phyloP scores from a whole-genome alignment of 192 early-diverging fungal species.

The Coemansia sp. region DNA sequence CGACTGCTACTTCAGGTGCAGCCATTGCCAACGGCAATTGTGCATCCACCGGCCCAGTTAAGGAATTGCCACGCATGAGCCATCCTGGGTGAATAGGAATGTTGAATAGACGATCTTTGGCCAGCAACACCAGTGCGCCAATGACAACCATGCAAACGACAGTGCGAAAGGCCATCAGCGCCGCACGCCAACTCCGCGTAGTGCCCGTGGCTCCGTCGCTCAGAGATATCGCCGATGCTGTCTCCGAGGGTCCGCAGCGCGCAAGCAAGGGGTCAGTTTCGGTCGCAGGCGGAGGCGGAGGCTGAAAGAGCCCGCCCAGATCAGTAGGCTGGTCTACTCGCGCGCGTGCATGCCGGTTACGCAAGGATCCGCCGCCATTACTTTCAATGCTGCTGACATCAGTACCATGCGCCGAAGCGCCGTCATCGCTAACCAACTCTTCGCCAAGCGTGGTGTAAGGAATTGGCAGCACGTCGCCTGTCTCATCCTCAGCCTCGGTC shows the following conservation, averaged over 20 bases:
- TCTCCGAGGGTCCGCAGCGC: background rate
- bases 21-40: background rate
- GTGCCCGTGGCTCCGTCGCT: background rate
- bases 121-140: constrained; percentile 7
- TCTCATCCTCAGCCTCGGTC: background rate
- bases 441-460: background rate
- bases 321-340: constrained; percentile 5
- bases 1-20: background rate
- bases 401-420: background rate
- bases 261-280: constrained; percentile 1
- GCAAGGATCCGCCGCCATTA: background rate
- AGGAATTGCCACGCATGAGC: background rate
- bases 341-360: constrained; percentile 2
- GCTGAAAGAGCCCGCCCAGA: background rate
- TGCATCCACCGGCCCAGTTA: background rate
- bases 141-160: background rate
- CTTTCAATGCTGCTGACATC: background rate
- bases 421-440: background rate
- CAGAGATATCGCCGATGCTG: background rate
- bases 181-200: constrained; percentile 4
- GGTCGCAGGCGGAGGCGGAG: constrained; percentile 1
- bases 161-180: background rate
- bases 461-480: background rate
- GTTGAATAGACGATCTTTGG: constrained; percentile 1
- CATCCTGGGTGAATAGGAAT: background rate